Base-by-base conservation (phyloP, 805 yeast species). In the Lipomyces spencermartinsiae region DNA sequence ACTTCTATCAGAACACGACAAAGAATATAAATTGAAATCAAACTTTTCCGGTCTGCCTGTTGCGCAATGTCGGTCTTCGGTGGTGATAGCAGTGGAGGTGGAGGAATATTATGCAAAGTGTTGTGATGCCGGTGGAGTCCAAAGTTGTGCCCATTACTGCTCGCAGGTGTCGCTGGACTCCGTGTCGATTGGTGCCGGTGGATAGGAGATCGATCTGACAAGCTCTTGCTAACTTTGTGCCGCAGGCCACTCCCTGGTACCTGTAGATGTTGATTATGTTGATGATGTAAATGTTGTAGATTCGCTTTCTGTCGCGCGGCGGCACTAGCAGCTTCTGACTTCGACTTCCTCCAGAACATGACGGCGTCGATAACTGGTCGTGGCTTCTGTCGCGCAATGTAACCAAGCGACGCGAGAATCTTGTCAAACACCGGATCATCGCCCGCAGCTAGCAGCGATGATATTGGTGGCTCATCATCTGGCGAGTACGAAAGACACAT, bases 271-370 rank as follows among this genome's bases (percentile, higher is more conserved):
- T 61, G 68, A 7, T 22, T 16, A 6, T 57, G 53, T 54, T 62
- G 56, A 39, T 39, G 22, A 25, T 12, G 19, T 16, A 35, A n/a
- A 51, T 34, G 31, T 51, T 37, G 39, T 54, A 34, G 3, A 12
- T 9, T 4, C 7, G 57, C 49, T 46, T 25, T 25, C 16, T 66
- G 70, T 1, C 64, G 63, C 12, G 79, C 81, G 0, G 74, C 76
- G 6, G 82, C 81, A 64, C 77, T 82, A 1, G 97, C 92, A 2
- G 90, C 89, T 74, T 94, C 98, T 14, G 96, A 88, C 78, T 95
- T 95, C 1, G 94, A 87, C 77, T 94, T 92, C 68, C 98, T 85
- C 99, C 99, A 95, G 76, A 91, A 93, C 98, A 95, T 93, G 68
- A 95, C 97, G 6, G 97, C 92, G 78, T 95, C 99, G 43, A 96